A percentile compares a stretch with the other conserved stretches of the same genome.
Conservation (phyloP, 495 filamentous ascomycete species). For the Bombardia bombarda region DNA sequence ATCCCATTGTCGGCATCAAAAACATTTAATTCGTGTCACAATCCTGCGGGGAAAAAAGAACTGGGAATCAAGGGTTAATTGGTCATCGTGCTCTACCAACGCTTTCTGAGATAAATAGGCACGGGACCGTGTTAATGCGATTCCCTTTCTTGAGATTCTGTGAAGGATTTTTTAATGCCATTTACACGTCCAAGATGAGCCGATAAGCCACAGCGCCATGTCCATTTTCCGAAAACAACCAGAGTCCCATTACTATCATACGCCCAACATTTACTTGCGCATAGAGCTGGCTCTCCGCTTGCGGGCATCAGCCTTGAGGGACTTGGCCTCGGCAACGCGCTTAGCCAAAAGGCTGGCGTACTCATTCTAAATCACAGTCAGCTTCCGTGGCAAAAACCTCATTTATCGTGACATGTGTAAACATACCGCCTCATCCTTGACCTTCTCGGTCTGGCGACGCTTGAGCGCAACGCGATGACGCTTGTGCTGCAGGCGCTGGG, state of each 20-base stretch:
- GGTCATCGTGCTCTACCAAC: too few relatives aligned
- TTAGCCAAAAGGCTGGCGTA: conserved; percentile 88
- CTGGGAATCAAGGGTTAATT: too few relatives aligned
- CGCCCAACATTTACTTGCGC: conserved; percentile 63
- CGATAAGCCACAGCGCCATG: conserved; percentile 25
- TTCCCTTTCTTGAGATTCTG: conserved; percentile 20
- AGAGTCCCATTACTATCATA: conserved; percentile 34
- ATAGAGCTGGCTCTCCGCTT: conserved; percentile 95
- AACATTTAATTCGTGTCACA: too few relatives aligned
- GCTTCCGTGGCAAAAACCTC: conserved; percentile 4
- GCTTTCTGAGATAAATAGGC: too few relatives aligned
- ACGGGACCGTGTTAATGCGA: conserved; percentile 17
- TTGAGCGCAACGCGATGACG: conserved; percentile 94
- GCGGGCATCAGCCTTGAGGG: conserved; percentile 80
- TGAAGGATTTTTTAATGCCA: conserved; percentile 17
- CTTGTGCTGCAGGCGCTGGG: conserved; percentile 99
- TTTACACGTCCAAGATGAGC: conserved; percentile 25
- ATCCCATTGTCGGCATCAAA: too few relatives aligned
- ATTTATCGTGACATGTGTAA: conserved; percentile 1
- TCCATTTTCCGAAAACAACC: conserved; percentile 29
- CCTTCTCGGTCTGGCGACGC: conserved; percentile 87
- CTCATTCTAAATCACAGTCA: conserved; percentile 61
- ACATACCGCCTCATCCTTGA: conserved; percentile 97
- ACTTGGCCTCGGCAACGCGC: conserved; percentile 91
- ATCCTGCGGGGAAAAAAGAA: too few relatives aligned